These are phyloP conservation scores for Leccinum pachyderme DNA, from an alignment of 1,284 basidiomycete genomes.

Conservation along the genomic window DNA sequence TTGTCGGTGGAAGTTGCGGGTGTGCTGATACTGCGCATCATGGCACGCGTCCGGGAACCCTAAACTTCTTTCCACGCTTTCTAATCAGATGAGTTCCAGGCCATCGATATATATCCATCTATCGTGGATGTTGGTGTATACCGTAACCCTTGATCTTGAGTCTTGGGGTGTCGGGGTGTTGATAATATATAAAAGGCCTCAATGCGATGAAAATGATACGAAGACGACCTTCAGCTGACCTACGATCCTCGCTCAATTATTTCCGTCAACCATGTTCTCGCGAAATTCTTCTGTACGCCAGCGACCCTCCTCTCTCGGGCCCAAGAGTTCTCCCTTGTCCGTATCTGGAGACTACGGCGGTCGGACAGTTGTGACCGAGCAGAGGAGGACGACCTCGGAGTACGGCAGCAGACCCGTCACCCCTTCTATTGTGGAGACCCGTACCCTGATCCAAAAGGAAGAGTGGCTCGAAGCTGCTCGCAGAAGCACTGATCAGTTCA, in stretches of 20 bases:
- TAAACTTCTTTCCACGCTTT: too few relatives aligned
- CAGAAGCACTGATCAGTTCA: slow-evolving; percentile 31
- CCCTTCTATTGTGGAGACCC: slow-evolving; percentile 14
- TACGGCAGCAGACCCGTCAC: slow-evolving; percentile 20
- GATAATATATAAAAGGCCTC: neutral
- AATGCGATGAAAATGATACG: neutral
- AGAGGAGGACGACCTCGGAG: slow-evolving; percentile 23
- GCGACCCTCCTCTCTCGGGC: slow-evolving; percentile 7
- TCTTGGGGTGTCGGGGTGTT: neutral
- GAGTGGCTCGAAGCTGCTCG: slow-evolving; percentile 31
- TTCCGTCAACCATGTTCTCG: slow-evolving; percentile 2
- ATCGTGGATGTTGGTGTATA: too few relatives aligned
- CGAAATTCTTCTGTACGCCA: slow-evolving; percentile 7
- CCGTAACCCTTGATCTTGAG: neutral
- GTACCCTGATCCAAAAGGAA: slow-evolving; percentile 23
- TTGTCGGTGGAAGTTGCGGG: too few relatives aligned
- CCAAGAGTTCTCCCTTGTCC: slow-evolving; percentile 13
- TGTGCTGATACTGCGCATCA: too few relatives aligned
- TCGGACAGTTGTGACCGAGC: slow-evolving; percentile 9
- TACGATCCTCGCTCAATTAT: neutral
- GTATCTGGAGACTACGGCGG: slow-evolving; percentile 6
- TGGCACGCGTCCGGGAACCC: too few relatives aligned
- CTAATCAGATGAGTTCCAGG: too few relatives aligned
- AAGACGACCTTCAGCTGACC: neutral
- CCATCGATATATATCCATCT: too few relatives aligned